Conservation (phyloP, 441 rosid genomes). For the Arabidopsis lyrata region DNA sequence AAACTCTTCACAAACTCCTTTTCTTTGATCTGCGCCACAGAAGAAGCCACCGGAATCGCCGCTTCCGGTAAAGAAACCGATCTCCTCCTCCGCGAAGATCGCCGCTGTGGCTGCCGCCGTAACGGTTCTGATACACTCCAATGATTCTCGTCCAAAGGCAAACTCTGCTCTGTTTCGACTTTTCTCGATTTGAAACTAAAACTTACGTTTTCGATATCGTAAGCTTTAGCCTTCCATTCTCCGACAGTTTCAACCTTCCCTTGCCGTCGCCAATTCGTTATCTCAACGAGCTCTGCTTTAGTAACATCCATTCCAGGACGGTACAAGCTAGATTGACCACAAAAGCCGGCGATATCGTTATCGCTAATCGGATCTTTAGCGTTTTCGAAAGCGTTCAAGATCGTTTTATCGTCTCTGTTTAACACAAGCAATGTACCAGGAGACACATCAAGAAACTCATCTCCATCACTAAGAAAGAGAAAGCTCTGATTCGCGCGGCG, state of each 20-base stretch:
- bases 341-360: slow-evolving; percentile 49
- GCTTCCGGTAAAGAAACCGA: slow-evolving; percentile 36
- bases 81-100: slow-evolving; percentile 38
- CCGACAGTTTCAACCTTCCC: slow-evolving; percentile 81
- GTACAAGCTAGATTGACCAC: slow-evolving; percentile 73
- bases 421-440: slow-evolving; percentile 77
- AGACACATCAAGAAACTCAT: slow-evolving; percentile 54
- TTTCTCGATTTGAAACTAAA: slow-evolving; percentile 81
- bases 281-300: slow-evolving; percentile 71
- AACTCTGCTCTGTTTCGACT: slow-evolving; percentile 71
- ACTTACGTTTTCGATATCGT: slow-evolving; percentile 77
- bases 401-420: slow-evolving; percentile 70
- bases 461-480: slow-evolving; percentile 87
- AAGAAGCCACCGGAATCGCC: slow-evolving; percentile 31
- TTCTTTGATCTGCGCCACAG: slow-evolving; percentile 74
- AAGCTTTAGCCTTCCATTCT: slow-evolving; percentile 85
- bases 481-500: slow-evolving; percentile 91
- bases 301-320: slow-evolving; percentile 96
- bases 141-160: slow-evolving; percentile 54
- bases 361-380: slow-evolving; percentile 69
- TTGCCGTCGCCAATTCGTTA: slow-evolving; percentile 84
- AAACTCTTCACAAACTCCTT: slow-evolving; percentile 82
- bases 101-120: slow-evolving; percentile 58
- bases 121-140: slow-evolving; percentile 62
- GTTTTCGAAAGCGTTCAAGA: slow-evolving; percentile 77